These are phyloP conservation scores for Mallotus japonicus DNA, from an alignment of 441 rosid species.

Conservation along the genomic window DNA sequence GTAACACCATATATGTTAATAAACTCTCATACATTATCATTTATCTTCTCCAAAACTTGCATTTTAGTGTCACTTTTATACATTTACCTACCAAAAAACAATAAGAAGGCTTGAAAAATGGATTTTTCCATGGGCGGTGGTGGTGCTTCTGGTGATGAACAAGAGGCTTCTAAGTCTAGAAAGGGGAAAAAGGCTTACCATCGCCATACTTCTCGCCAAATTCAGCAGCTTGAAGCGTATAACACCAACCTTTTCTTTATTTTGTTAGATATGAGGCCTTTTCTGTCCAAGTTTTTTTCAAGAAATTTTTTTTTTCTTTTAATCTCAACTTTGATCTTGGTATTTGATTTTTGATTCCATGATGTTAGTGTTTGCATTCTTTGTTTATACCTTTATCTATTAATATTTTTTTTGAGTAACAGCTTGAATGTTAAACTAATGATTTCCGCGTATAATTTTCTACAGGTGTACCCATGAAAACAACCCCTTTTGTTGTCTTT, in stretches of 20 bases:
- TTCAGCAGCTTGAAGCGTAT: constrained; percentile 63
- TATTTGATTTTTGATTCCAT: too few relatives aligned
- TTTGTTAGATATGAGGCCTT: too few relatives aligned
- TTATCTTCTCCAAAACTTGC: neutral
- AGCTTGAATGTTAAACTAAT: too few relatives aligned
- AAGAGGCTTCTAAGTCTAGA: constrained; percentile 21
- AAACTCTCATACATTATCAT: constrained; percentile 4
- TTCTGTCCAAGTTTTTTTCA: neutral
- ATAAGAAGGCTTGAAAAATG: constrained; percentile 19
- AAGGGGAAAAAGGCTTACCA: constrained; percentile 33
- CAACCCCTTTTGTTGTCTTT: too few relatives aligned
- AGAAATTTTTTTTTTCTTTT: neutral
- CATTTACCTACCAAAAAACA: neutral
- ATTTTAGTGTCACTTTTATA: neutral
- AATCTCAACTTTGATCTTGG: neutral
- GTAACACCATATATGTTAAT: constrained; percentile 9
- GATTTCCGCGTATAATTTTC: too few relatives aligned
- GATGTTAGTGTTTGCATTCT: too few relatives aligned
- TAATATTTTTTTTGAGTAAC: too few relatives aligned
- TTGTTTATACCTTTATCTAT: too few relatives aligned
- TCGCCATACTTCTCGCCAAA: constrained; percentile 57
- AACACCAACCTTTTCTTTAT: neutral
- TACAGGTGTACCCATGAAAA: too few relatives aligned
- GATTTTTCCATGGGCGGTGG: constrained; percentile 31
- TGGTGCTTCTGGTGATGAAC: constrained; percentile 38